Evolutionary conservation across 1,139 yeast genomes (phyloP), one percentile per base, ranked within the genome.

Genomic region (Blastobotrys apis): DNA sequence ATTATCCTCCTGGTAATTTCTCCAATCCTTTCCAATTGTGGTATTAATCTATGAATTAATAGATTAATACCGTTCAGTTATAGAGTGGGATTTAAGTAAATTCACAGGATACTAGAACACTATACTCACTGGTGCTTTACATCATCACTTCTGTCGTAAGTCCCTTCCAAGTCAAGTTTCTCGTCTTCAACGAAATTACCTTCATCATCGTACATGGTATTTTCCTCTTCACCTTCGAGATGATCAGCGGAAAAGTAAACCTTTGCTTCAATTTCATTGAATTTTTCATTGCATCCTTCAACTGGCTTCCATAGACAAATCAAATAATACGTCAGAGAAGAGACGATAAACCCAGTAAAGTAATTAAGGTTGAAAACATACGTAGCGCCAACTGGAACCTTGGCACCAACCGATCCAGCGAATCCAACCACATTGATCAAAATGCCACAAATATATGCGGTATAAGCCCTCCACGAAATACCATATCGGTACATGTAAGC

Each of bases 371-470:
- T 69, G 69, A 84, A 87, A 34, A 87, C 74, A 48, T 78, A 69
- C 37, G 79, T 75, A 2, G 95, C 95, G 23, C 94, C 95, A 45
- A 74, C 70, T 8, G 94, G 94, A n/a, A 87, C 90, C 9, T 57
- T 57, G 33, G 74, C 75, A 22, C 81, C 86, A 15, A 81, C 79
- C 4, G 82, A 88, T 49, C 95, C 95, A 22, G 84, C 94, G 57
- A 87, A 87, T 2, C 96, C 96, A 31, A 84, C 87, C 56, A 87
- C 80, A 60, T 86, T 87, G 41, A 94, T 94, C 41, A 81, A 69
- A 45, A 86, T 79, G 50, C 67, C 68, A 15, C 57, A 52, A 40
- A 65, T 43, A 45, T 65, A 65, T 4, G 67, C 65, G 4, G 59
- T 57, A 44, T 52, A 64, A 1, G 63, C 68, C 59, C 95, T 76